Conservation (phyloP, 106 monocot genomes). For the Alisma plantagoaquatica region DNA sequence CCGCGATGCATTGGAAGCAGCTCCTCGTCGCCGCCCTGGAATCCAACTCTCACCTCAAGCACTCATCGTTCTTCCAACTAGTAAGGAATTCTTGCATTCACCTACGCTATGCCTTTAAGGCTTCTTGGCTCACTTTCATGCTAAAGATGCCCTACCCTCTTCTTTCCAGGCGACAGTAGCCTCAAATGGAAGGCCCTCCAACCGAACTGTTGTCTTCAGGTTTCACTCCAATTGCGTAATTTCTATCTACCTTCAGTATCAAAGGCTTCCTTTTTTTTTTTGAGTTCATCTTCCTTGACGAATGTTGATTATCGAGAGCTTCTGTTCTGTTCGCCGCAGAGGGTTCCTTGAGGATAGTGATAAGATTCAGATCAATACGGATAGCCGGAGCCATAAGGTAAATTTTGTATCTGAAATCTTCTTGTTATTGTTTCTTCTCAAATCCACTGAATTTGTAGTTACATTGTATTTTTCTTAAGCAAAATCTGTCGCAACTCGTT, state of each 20-base stretch:
- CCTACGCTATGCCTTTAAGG: too few species aligned
- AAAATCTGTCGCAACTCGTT: background rate
- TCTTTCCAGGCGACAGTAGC: conserved; percentile 54
- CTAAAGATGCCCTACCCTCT: too few species aligned
- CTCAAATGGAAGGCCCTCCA: conserved; percentile 47
- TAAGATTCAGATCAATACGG: conserved; percentile 76
- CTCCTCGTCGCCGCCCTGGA: conserved; percentile 61
- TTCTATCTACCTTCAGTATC: too few species aligned
- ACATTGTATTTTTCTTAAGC: background rate
- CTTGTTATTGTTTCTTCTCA: background rate
- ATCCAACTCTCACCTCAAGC: conserved; percentile 61
- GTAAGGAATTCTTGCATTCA: too few species aligned
- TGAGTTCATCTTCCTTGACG: too few species aligned
- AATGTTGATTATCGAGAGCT: too few species aligned
- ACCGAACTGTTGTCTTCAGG: conserved; percentile 96
- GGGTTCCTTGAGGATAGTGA: conserved; percentile 53
- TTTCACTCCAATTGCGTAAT: too few species aligned
- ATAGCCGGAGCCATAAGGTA: conserved; percentile 58
- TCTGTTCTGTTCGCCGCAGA: conserved; percentile 26
- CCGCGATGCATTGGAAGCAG: conserved; percentile 48
- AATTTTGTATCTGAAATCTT: background rate
- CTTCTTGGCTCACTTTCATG: too few species aligned
- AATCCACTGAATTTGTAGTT: background rate
- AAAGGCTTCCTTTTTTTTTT: too few species aligned
- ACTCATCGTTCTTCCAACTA: conserved; percentile 75